Evolutionary conservation across 148 eudicot species (phyloP), one percentile per base, ranked within the genome.

Genomic region (Nepenthes mirabilis): DNA sequence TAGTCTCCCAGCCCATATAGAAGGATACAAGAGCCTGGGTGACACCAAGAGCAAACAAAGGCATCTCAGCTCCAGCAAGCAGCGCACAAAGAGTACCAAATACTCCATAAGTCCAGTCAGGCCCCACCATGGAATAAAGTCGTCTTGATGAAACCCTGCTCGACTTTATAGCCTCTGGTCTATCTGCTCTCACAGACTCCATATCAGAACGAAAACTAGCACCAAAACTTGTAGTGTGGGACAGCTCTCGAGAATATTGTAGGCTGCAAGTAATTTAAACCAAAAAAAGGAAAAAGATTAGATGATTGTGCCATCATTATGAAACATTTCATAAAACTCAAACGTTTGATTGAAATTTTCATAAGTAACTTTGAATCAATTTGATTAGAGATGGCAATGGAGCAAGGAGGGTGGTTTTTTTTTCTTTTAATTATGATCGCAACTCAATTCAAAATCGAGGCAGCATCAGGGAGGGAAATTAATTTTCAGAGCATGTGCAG

Each of bases 1-100:
- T 93, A 54, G 85, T 84, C 9, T 83, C 91, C 99, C 99, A 93
- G 37, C 77, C 99, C 94, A 80, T 86, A 76, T 93, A 93, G 70
- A 80, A 93, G 60, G 99, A 86, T 35, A 88, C 95, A 48, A 93
- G 89, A 70, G 96, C 96, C 64, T 93, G 95, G 37, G 91, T 80
- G 53, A 93, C 81, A 59, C 99, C 99, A 55, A 93, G 95, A 47
- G 99, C 99, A 63, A 93, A 93, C 14, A 88, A 91, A 47, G 96
- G 99, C 82, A 88, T 76, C 63, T 82, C 88, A 0, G 99, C 77
- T 58, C 99, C 99, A 9, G 88, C 80, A 61, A 86, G 72, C 37
- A 88, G 77, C 36, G 85, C 86, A 74, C 86, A 79, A 37, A 93
- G 65, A 52, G 99, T 83, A 57, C 96, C 95, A 59, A 70, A 63